Conservation (phyloP, 1,284 basidiomycete genomes). For the Cryptococcus neoformans region DNA sequence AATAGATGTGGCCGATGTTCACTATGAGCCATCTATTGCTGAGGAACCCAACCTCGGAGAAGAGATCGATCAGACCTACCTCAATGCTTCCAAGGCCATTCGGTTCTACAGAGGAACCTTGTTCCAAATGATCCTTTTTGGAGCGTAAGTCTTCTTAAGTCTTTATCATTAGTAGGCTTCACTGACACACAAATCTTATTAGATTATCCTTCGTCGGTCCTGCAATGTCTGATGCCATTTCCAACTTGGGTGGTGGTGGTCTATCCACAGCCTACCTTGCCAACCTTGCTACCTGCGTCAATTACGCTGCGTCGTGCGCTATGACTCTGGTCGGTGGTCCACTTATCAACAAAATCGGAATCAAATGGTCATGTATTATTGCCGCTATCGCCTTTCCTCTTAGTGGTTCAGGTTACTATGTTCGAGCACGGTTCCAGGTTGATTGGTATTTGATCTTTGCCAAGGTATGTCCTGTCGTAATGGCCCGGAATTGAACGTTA, state of each 20-base stretch:
- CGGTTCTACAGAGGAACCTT: slow-evolving; percentile 20
- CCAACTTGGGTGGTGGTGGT: slow-evolving; percentile 32
- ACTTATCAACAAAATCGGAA: slow-evolving; percentile 35
- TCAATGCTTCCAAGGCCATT: slow-evolving; percentile 12
- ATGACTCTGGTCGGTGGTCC: slow-evolving; percentile 32
- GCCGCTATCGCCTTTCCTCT: slow-evolving; percentile 19
- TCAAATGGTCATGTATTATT: slow-evolving; percentile 28
- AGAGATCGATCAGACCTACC: slow-evolving; percentile 17
- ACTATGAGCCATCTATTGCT: background rate
- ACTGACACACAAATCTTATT: background rate
- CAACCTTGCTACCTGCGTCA: slow-evolving; percentile 20
- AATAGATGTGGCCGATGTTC: no score
- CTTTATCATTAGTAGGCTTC: background rate
- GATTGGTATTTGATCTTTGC: slow-evolving; percentile 22
- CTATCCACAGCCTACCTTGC: slow-evolving; percentile 23
- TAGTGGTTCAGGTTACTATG: slow-evolving; percentile 23
- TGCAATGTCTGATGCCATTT: slow-evolving; percentile 29
- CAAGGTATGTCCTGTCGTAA: slow-evolving; percentile 8
- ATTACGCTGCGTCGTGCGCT: slow-evolving; percentile 17
- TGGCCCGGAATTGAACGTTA: no score
- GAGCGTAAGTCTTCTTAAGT: slow-evolving; percentile 17
- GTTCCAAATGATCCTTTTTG: slow-evolving; percentile 30
- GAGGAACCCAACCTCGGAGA: background rate
- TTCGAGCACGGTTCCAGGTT: slow-evolving; percentile 16
- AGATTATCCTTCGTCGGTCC: slow-evolving; percentile 27